Evolutionary conservation across 2,329 filamentous ascomycete species (phyloP).

Genomic region (Fusarium anguioides): DNA sequence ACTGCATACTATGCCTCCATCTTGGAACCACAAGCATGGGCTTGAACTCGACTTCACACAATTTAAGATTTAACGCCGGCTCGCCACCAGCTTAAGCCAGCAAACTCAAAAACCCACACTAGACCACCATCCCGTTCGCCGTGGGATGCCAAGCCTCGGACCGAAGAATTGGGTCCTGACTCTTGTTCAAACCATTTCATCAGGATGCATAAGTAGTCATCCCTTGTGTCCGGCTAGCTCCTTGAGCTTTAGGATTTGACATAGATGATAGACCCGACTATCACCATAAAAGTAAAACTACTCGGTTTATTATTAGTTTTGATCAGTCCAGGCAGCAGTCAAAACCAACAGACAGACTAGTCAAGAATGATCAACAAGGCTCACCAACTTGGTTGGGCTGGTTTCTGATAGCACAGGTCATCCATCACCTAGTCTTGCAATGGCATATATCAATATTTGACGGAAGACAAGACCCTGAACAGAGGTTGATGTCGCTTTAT

Average conservation of each 20-base stretch:
- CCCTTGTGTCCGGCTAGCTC: slow-evolving; percentile 9
- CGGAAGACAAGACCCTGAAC: background rate
- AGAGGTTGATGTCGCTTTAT: background rate
- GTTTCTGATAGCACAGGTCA: too few species aligned
- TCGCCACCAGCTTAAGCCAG: slow-evolving; percentile 33
- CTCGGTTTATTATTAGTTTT: slow-evolving; percentile 1
- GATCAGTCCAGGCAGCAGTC: slow-evolving; percentile 21
- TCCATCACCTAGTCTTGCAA: background rate
- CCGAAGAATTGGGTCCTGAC: slow-evolving; percentile 24
- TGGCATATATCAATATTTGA: background rate
- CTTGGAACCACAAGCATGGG: slow-evolving; percentile 24
- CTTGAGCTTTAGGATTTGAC: background rate
- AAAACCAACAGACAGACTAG: background rate
- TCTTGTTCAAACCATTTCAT: slow-evolving; percentile 3
- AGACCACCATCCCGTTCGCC: slow-evolving; percentile 6
- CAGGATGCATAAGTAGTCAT: slow-evolving; percentile 12
- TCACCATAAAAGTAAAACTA: background rate
- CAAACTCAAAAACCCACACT: slow-evolving; percentile 17
- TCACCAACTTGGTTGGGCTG: too few species aligned
- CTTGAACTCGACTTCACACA: slow-evolving; percentile 11
- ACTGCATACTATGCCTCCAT: slow-evolving; percentile 16
- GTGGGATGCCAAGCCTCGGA: slow-evolving; percentile 37
- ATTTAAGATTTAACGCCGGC: slow-evolving; percentile 41
- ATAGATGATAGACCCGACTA: slow-evolving; percentile 17
- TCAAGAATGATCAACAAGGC: background rate